phyloP scores from a whole-genome alignment of 163 green algal species.

The Scenedesmus sp. region DNA sequence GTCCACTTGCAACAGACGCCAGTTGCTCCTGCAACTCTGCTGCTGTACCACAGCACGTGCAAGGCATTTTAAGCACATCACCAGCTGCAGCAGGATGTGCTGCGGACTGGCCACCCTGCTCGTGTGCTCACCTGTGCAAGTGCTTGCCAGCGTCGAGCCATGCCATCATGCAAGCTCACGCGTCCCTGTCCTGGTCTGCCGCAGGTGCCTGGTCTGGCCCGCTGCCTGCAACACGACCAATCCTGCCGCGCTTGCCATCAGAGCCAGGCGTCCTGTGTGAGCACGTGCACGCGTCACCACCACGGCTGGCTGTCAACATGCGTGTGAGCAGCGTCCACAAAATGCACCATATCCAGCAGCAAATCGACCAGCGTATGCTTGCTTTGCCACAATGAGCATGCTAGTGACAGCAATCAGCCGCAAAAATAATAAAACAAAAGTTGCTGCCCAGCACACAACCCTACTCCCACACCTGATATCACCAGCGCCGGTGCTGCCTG shows the following conservation, averaged over 20 bases:
- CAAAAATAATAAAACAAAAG: no score
- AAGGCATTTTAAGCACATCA: not conserved
- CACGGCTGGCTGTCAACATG: not conserved
- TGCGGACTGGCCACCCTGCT: no score
- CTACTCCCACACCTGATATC: not conserved
- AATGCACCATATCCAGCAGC: no score
- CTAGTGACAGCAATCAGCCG: not conserved
- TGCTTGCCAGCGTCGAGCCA: not conserved
- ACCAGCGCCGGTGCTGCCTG: not conserved
- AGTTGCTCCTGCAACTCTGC: not conserved
- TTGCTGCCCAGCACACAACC: not conserved
- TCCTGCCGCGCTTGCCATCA: not conserved
- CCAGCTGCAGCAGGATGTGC: not conserved
- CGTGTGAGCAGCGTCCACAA: not conserved
- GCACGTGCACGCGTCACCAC: not conserved
- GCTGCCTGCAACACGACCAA: no score
- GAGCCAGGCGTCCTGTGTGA: not conserved
- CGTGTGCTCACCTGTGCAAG: not conserved
- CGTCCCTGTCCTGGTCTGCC: slow-evolving; percentile 10
- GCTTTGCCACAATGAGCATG: no score
- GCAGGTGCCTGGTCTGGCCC: not conserved
- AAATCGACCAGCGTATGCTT: no score
- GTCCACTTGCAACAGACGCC: no score
- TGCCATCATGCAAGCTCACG: not conserved
- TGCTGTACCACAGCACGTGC: not conserved